Evolutionary conservation across 2,329 filamentous ascomycete genomes (phyloP).

Genomic region (Dothiorella sarmentorum): DNA sequence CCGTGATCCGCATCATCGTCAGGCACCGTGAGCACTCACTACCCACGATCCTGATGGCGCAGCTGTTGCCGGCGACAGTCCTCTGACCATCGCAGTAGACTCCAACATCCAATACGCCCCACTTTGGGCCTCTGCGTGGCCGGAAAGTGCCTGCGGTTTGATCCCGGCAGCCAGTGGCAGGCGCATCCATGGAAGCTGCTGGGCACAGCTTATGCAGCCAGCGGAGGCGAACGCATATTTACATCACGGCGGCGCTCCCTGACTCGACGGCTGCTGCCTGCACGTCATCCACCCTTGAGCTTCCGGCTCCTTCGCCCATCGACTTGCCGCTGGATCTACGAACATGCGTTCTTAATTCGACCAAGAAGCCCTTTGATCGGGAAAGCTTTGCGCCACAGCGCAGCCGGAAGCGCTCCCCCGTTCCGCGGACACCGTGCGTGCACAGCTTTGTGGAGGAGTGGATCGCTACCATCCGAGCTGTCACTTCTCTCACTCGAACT

Average conservation of each 20-base stretch:
- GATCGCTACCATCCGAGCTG: background rate
- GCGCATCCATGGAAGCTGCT: background rate
- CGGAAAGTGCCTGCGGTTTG: background rate
- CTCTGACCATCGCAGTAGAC: background rate
- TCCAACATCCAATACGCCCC: background rate
- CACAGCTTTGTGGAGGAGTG: background rate
- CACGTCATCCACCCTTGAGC: slow-evolving; percentile 5
- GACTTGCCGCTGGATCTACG: slow-evolving; percentile 4
- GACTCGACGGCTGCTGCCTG: background rate
- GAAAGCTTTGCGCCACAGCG: background rate
- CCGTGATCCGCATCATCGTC: slow-evolving; percentile 4
- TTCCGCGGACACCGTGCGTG: slow-evolving; percentile 6
- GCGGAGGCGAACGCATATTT: no score
- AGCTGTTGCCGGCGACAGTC: background rate
- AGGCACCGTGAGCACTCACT: slow-evolving; percentile 8
- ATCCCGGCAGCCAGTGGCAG: background rate
- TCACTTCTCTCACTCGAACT: background rate
- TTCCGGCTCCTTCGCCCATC: background rate
- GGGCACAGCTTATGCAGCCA: no score
- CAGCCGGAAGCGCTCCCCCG: slow-evolving; percentile 10
- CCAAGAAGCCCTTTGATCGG: background rate
- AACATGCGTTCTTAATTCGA: slow-evolving; percentile 8
- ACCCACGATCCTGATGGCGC: slow-evolving; percentile 9
- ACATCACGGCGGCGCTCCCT: background rate
- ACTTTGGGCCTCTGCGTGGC: no score